Evolutionary conservation across 305 asterid genomes (phyloP), one percentile per base, ranked within the genome.

Genomic region (Fraxinus paxiana): DNA sequence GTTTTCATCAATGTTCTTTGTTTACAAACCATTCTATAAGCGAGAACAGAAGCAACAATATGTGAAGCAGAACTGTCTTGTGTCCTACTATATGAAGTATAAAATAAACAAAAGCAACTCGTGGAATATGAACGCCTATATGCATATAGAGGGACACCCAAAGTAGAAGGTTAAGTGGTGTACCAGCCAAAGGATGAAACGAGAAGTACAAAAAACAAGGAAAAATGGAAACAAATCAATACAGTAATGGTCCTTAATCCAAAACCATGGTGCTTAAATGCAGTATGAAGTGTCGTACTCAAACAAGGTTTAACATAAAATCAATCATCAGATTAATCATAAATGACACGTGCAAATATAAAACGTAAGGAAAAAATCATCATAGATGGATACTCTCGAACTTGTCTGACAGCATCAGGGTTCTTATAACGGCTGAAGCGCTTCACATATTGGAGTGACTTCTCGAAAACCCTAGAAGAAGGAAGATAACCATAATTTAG

Each of bases 401-500:
- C 99, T 96, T 96, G 99, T 87, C 98, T 89, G 82, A 96, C 98
- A 77, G 97, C 95, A 90, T 94, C 98, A 73, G 97, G 97, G 86
- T 92, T 94, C 87, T 93, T 92, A 87, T 94, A 96, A 69, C 94
- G 97, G 87, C 98, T 96, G 90, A 96, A 96, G 80, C 98, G 98
- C 93, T 96, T 92, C 87, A 96, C 98, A 67, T 96, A 96, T 83
- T 96, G 98, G 85, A 91, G 90, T 41, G 98, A 96, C 91, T 94
- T 94, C 89, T 96, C 99, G 87, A 96, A 96, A 78, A 96, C 99
- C 90, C 99, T 95, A 90, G 37, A 79, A 75, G 77, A 81, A 69
- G 56, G 41, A 76, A 74, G 31, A 76, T 13, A 77, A 12, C 41
- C 82, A 77, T 46, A 61, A 85, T 79, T 69, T 18, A 79, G 77